These are phyloP conservation scores for Phytophthora meadii DNA, from an alignment of 352 stramenopile species.

Conservation along the genomic window DNA sequence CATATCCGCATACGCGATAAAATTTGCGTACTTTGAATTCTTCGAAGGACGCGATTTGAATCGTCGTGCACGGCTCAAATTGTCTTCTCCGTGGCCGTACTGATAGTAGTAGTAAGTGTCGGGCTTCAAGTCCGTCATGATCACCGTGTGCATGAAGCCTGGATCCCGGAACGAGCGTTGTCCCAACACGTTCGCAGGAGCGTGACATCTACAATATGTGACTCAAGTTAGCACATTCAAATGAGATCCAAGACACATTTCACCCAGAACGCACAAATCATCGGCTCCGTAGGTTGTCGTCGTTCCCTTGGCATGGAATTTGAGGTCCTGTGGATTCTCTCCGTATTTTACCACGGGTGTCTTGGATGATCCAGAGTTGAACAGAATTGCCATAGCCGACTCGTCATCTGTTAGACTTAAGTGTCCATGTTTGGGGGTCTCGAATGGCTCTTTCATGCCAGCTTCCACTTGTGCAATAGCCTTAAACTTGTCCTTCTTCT, in stretches of 20 bases:
- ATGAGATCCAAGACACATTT: neutral
- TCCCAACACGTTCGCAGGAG: conserved; percentile 48
- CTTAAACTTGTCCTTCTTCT: conserved; percentile 21
- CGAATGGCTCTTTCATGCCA: conserved; percentile 56
- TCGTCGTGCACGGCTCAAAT: conserved; percentile 47
- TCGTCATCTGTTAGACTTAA: conserved; percentile 61
- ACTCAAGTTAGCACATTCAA: conserved; percentile 1
- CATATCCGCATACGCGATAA: conserved; percentile 74
- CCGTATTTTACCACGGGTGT: conserved; percentile 58
- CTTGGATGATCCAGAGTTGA: conserved; percentile 66
- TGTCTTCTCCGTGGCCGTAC: conserved; percentile 59
- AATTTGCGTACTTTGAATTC: conserved; percentile 48
- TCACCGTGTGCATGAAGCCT: conserved; percentile 70
- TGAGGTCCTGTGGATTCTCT: conserved; percentile 31
- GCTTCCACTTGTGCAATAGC: conserved; percentile 45
- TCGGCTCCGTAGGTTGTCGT: conserved; percentile 60
- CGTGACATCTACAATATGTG: conserved; percentile 52
- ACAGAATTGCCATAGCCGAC: conserved; percentile 72
- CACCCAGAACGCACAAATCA: conserved; percentile 52
- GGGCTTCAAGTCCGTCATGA: conserved; percentile 53
- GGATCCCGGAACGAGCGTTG: conserved; percentile 63
- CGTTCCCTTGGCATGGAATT: conserved; percentile 33
- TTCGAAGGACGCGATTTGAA: conserved; percentile 50
- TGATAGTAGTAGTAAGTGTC: conserved; percentile 67
- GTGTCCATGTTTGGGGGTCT: conserved; percentile 77